Evolutionary conservation across 208 protist species (phyloP).

Genomic region (Hexamita inflata): DNA sequence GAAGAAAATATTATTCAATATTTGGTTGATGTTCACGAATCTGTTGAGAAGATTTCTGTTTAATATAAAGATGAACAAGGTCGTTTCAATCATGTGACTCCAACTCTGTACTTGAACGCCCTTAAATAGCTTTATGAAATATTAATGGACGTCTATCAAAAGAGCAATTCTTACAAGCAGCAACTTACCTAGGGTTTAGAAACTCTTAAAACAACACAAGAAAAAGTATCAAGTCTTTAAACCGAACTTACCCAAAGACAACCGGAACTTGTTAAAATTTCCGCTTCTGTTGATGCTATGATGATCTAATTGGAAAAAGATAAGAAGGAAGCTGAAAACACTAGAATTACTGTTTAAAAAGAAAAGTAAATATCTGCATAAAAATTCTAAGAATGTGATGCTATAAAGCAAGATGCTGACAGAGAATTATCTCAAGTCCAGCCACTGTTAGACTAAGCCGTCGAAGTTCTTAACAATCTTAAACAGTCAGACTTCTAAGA

Average conservation of each 20-base stretch:
- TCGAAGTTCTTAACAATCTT: constrained; percentile 66
- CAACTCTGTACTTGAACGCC: constrained; percentile 89
- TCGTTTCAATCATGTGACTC: constrained; percentile 89
- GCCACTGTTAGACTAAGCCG: constrained; percentile 69
- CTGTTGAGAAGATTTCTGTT: constrained; percentile 25
- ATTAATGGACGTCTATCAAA: constrained; percentile 60
- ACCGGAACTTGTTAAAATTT: constrained; percentile 74
- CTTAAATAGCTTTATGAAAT: constrained; percentile 67
- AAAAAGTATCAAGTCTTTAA: constrained; percentile 70
- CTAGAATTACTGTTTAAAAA: constrained; percentile 42
- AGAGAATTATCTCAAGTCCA: constrained; percentile 77
- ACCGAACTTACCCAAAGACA: constrained; percentile 72
- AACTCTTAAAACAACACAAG: constrained; percentile 73
- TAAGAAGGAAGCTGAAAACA: constrained; percentile 57
- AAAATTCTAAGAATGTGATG: constrained; percentile 38
- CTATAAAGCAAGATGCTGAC: constrained; percentile 70
- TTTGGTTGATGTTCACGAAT: constrained; percentile 43
- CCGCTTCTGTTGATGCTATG: constrained; percentile 62
- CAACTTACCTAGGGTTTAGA: constrained; percentile 73
- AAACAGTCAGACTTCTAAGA: constrained; percentile 84
- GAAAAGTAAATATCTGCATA: constrained; percentile 69
- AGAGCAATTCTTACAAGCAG: constrained; percentile 58
- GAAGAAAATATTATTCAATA: constrained; percentile 23
- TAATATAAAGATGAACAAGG: constrained; percentile 68
- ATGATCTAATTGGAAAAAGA: constrained; percentile 74